A percentile compares a stretch with the other conserved stretches of the same genome.
Conservation (phyloP, 306 rosid genomes). For the Senna siamea region DNA sequence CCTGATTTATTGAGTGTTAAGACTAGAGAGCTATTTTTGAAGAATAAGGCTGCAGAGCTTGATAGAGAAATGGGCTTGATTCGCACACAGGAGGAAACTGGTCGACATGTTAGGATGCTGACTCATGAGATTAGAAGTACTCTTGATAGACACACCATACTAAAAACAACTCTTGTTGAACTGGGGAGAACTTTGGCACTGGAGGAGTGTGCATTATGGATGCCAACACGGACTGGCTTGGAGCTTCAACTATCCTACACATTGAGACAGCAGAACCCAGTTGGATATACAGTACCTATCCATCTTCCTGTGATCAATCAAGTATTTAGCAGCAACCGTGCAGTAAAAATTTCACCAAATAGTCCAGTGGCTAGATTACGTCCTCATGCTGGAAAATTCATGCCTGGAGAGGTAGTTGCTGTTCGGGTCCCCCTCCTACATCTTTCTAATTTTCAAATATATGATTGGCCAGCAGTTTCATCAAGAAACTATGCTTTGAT, state of each 20-base stretch:
- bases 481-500: conserved; percentile 90
- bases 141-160: conserved; percentile 74
- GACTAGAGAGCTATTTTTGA: conserved; percentile 73
- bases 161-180: conserved; percentile 75
- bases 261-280: conserved; percentile 90
- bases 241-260: conserved; percentile 98
- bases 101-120: conserved; percentile 84
- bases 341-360: conserved; percentile 73
- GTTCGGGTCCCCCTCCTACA: conserved; percentile 92
- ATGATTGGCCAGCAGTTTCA: conserved; percentile 97
- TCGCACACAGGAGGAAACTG: conserved; percentile 82
- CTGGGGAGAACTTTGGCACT: conserved; percentile 87
- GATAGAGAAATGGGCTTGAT: conserved; percentile 86
- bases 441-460: conserved; percentile 94
- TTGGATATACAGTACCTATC: conserved; percentile 87
- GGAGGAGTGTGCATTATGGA: conserved; percentile 98
- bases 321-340: conserved; percentile 76
- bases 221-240: conserved; percentile 94
- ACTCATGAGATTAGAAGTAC: conserved; percentile 86
- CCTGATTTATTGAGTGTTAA: conserved; percentile 82
- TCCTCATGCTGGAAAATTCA: conserved; percentile 64
- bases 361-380: conserved; percentile 88
- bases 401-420: conserved; percentile 93
- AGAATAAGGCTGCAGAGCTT: conserved; percentile 82
- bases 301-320: conserved; percentile 92